phyloP scores from a whole-genome alignment of 1,284 basidiomycete genomes.

The Sporisorium iseilematis-ciliati region DNA sequence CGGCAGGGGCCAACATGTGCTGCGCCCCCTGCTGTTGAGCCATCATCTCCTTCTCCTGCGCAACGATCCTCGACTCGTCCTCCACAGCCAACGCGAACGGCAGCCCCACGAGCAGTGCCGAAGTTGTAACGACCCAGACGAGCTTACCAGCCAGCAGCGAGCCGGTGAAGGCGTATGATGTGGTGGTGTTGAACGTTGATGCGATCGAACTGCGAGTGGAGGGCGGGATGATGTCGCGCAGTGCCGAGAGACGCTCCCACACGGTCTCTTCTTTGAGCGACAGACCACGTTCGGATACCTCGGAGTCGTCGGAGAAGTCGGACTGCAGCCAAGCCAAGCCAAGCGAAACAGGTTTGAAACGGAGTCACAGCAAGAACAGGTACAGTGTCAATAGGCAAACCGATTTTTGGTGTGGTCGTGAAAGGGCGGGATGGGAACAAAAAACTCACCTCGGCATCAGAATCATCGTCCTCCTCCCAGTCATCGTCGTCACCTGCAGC shows the following conservation, averaged over 20 bases:
- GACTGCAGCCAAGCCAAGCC: constrained; percentile 23
- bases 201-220: constrained; percentile 83
- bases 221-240: constrained; percentile 95
- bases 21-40: constrained; percentile 92
- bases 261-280: constrained; percentile 77
- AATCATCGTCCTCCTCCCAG: constrained; percentile 45
- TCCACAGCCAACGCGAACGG: constrained; percentile 92
- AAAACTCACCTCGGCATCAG: constrained; percentile 45
- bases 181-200: constrained; percentile 76
- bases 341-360: neutral
- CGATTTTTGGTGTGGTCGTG: neutral
- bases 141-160: constrained; percentile 84
- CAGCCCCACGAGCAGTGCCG: constrained; percentile 89
- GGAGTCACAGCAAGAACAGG: neutral
- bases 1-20: constrained; percentile 68
- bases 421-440: neutral
- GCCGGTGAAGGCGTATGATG: constrained; percentile 74
- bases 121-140: constrained; percentile 95
- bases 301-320: constrained; percentile 60
- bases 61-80: constrained; percentile 92
- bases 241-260: constrained; percentile 86
- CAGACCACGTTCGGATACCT: constrained; percentile 62
- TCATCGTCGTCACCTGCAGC: constrained; percentile 46
- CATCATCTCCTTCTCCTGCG: constrained; percentile 93
- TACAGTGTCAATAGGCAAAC: neutral